Conservation (phyloP, 129 eudicot genomes). For the Apium graveolens region DNA sequence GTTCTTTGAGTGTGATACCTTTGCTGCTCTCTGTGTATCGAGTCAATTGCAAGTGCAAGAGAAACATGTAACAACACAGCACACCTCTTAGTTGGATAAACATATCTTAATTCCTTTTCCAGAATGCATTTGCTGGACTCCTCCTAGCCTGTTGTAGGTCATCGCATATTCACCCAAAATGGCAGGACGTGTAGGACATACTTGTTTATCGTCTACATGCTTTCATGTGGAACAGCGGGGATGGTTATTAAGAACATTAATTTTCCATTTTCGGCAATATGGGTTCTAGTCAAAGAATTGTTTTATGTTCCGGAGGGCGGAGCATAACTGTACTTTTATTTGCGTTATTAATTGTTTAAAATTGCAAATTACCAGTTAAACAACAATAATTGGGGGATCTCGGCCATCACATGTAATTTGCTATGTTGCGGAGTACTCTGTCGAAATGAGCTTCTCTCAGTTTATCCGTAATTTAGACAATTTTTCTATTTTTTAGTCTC, state of each 20-base stretch:
- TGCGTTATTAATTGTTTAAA: neutral
- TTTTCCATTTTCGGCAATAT: neutral
- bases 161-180: neutral
- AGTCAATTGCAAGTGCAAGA: neutral
- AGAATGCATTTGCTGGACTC: neutral
- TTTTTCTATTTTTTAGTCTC: neutral
- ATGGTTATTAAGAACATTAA: neutral
- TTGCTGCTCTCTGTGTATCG: neutral
- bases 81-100: neutral
- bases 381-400: neutral
- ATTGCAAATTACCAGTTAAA: too few relatives aligned
- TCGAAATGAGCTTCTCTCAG: neutral
- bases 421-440: neutral
- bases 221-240: neutral
- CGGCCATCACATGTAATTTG: neutral
- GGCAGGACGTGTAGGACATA: neutral
- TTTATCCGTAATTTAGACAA: neutral
- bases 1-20: too few relatives aligned
- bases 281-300: neutral
- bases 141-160: neutral
- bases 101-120: neutral
- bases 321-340: neutral
- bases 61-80: neutral
- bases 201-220: neutral
- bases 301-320: too few relatives aligned